phyloP scores from a whole-genome alignment of 139 green algal genomes.

The Tetraselmis striata region DNA sequence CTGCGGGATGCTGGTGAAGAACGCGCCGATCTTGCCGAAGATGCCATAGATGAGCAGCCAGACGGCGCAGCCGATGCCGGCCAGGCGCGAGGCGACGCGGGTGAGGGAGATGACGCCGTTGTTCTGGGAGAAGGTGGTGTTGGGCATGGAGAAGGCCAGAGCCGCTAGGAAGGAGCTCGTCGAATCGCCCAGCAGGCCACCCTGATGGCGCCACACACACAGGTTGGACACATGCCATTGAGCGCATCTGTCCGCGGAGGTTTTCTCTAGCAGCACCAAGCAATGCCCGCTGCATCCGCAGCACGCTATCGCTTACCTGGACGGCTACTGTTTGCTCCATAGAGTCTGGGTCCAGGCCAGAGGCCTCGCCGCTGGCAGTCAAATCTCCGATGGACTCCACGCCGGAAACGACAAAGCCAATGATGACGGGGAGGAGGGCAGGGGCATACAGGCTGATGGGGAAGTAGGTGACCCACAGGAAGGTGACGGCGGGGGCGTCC shows the following conservation, averaged over 20 bases:
- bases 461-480: slow-evolving; percentile 2
- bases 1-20: neutral
- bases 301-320: neutral
- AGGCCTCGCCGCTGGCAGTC: neutral
- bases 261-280: too few species aligned
- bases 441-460: neutral
- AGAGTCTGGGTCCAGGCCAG: neutral
- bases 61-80: slow-evolving; percentile 14
- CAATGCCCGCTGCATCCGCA: too few species aligned
- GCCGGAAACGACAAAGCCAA: neutral
- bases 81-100: slow-evolving; percentile 9
- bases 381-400: slow-evolving; percentile 4
- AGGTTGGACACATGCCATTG: too few species aligned
- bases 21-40: slow-evolving; percentile 13
- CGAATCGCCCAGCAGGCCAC: neutral
- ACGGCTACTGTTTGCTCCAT: neutral
- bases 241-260: too few species aligned
- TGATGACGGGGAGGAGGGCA: neutral
- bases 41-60: slow-evolving; percentile 31
- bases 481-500: neutral
- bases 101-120: slow-evolving; percentile 14
- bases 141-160: neutral
- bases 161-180: neutral
- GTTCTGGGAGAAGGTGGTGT: slow-evolving; percentile 9
- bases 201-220: too few species aligned